Base-by-base conservation (phyloP, 441 rosid species). In the Raphanus hybrid region DNA sequence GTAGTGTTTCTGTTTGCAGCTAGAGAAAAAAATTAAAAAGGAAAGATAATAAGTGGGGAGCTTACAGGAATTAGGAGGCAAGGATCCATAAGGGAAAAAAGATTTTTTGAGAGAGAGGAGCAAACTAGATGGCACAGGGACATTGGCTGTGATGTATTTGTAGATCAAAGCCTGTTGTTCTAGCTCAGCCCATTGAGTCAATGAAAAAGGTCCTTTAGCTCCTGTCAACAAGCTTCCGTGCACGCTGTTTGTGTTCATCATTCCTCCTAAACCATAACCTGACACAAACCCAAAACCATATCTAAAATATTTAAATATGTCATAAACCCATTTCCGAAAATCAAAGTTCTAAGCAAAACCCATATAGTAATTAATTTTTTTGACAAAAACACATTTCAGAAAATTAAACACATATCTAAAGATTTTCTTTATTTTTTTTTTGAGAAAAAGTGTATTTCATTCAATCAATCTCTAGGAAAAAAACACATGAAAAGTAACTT, bases 91-190 rank as follows among this genome's bases (percentile, higher is more conserved):
- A 80, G 87, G 70, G 29, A 80, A 75, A 67, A 90, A 71, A 52
- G 93, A 80, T 77, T 85, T 90, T 79, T 82, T 86, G 72, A 90
- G 74, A 23, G 93, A 87, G 59, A 79, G 77, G 62, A 90, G 90
- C 60, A 90, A 80, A 70, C 84, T 82, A 69, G 92, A 76, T 15
- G 97, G 95, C 15, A 90, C 81, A 59, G 91, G 85, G 43, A 81
- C 85, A 73, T 85, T 85, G 62, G 90, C 85, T 23, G 82, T 78
- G 59, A 92, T 80, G 82, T 89, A 85, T 75, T 87, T 89, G 89
- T 83, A 90, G 86, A 92, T 90, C 87, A 87, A 83, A 64, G 92
- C 88, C 82, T 92, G 95, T 58, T 89, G 93, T 78, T 92, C 89
- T 16, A 92, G 79, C 82, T 92, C 97, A 75, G 87, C 84, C 95